Conservation (phyloP, 495 filamentous ascomycete genomes). For the Hyaloscypha hepaticicola region DNA sequence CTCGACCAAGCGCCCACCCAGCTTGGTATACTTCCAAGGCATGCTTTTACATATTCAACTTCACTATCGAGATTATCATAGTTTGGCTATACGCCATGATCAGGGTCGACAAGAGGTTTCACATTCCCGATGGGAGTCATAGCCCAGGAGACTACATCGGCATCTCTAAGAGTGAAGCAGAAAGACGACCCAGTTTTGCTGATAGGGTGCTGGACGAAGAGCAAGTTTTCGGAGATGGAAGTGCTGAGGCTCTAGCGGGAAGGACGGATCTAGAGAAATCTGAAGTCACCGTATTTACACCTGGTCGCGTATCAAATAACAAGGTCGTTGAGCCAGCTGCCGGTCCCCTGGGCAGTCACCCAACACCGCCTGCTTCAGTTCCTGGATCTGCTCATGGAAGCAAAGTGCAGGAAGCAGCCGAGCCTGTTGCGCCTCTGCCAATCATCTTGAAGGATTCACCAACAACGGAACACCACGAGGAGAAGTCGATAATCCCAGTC, state of each 20-base stretch:
- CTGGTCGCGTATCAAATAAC: neutral
- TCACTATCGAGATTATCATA: slow-evolving; percentile 68
- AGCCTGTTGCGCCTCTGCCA: too few species aligned
- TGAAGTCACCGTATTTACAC: neutral
- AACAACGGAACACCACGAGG: too few species aligned
- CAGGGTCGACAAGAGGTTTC: slow-evolving; percentile 72
- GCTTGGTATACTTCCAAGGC: slow-evolving; percentile 67
- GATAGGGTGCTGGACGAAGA: slow-evolving; percentile 17
- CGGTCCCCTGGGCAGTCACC: neutral
- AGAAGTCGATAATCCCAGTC: too few species aligned
- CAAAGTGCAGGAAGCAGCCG: too few species aligned
- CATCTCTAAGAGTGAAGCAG: neutral
- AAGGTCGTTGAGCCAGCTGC: neutral
- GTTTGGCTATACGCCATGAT: slow-evolving; percentile 60
- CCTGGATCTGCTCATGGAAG: neutral
- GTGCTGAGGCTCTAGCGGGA: neutral
- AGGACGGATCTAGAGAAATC: neutral
- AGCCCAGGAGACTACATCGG: slow-evolving; percentile 28
- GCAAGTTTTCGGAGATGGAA: slow-evolving; percentile 10
- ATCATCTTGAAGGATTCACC: too few species aligned
- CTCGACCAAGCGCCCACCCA: slow-evolving; percentile 53
- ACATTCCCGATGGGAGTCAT: slow-evolving; percentile 54
- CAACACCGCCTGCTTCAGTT: neutral
- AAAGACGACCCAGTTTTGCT: neutral
- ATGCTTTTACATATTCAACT: slow-evolving; percentile 80